phyloP scores from a whole-genome alignment of 768 basidiomycete species.

The Boletus sp. region DNA sequence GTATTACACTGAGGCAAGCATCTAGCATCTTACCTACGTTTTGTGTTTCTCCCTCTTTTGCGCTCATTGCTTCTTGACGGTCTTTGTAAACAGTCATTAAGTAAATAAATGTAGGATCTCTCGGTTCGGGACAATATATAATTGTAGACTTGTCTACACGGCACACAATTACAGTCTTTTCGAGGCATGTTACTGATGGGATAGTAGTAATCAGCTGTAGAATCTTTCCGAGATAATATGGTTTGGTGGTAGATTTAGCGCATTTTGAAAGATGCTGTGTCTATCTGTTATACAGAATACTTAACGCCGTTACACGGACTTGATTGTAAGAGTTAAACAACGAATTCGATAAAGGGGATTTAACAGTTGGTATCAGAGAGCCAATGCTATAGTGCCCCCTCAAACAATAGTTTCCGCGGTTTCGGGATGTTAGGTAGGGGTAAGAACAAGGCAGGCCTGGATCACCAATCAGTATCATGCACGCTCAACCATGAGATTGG shows the following conservation, averaged over 20 bases:
- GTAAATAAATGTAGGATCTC: neutral
- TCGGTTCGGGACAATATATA: too few relatives aligned
- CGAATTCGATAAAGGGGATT: neutral
- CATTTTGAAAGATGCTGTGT: neutral
- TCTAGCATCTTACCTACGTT: neutral
- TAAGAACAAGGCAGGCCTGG: constrained; percentile 37
- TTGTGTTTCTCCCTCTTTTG: neutral
- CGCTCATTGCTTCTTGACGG: neutral
- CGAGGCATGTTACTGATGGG: neutral
- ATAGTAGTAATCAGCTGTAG: too few relatives aligned
- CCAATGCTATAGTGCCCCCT: constrained; percentile 27
- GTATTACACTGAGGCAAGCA: too few relatives aligned
- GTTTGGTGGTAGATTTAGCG: too few relatives aligned
- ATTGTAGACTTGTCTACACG: neutral
- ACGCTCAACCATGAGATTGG: neutral
- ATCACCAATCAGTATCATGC: constrained; percentile 3
- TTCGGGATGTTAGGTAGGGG: constrained; percentile 34
- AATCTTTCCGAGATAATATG: too few relatives aligned
- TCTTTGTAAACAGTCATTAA: neutral
- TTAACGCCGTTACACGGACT: neutral
- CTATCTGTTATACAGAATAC: neutral
- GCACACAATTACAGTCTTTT: too few relatives aligned
- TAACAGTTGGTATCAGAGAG: neutral
- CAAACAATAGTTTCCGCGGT: constrained; percentile 36
- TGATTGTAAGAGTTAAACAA: neutral